Evolutionary conservation across 2,329 filamentous ascomycete species (phyloP), one percentile per base, ranked within the genome.

Genomic region (Fusarium aywerte): DNA sequence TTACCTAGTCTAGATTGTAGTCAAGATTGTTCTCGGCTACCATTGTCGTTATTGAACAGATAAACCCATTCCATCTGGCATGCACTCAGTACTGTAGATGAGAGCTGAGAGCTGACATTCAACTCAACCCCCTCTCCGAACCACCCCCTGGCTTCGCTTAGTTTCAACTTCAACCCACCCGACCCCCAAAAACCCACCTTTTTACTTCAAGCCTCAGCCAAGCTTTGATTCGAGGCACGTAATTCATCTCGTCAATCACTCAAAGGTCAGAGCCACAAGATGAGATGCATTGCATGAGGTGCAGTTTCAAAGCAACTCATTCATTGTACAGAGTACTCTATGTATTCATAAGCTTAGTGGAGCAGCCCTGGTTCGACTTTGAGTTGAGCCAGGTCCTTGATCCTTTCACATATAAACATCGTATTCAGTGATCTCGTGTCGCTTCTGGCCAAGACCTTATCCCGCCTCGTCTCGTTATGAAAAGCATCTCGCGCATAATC

Each of bases 381-480:
- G 32, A 18, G 39, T 21, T 29, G 49, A 58, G 39, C 51, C 49
- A 68, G 51, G 45, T 42, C 40, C 33, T 58, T 42, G 33, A 47
- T 65, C 48, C 44, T 66, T 51, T 38, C 51, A 36, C 39, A 42
- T 53, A 48, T 42, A 38, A 59, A 59, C 43, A 69, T 72, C 70
- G 70, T 73, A 71, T 72, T 65, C 43, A 61, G 42, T 67, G 49
- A 64, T 69, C 70, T 72, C 66, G 66, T 73, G 70, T 66, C 53
- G 54, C 70, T 55, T 53, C 52, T 68, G 58, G 51, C 55, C 58
- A 59, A 62, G 54, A 27, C 38, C 44, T 57, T 56, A 31, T 48
- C 44, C 58, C 58, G 49, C 38, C 50, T 45, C n/a, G 36, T 61
- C 36, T 47, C 44, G 31, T 36, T 35, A 39, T 54, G 16, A 29